These are phyloP conservation scores for Lignosus rhinocerotis DNA, from an alignment of 1,284 basidiomycete species.

Conservation along the genomic window DNA sequence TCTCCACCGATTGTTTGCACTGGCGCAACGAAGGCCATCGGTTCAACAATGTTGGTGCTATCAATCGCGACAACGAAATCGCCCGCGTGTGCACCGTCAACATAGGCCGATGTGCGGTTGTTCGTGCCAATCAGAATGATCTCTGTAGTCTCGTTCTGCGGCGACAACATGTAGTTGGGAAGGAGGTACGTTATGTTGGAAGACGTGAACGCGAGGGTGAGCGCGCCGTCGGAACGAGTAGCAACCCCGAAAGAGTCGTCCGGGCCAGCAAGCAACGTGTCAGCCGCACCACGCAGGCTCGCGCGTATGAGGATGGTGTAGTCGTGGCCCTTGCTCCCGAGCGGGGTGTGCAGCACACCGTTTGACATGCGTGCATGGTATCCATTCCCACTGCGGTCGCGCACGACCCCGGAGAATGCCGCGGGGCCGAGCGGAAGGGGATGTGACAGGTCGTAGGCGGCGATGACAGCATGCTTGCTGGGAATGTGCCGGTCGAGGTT, in stretches of 20 bases:
- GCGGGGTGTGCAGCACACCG: slow-evolving; percentile 29
- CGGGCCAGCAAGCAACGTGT: slow-evolving; percentile 26
- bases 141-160: slow-evolving; percentile 2
- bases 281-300: slow-evolving; percentile 8
- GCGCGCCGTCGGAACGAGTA: slow-evolving; percentile 4
- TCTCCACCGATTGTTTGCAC: slow-evolving; percentile 17
- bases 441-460: slow-evolving; percentile 17
- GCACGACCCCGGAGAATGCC: slow-evolving; percentile 2
- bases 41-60: slow-evolving; percentile 20
- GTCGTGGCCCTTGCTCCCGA: slow-evolving; percentile 37
- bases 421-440: not conserved
- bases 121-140: slow-evolving; percentile 28
- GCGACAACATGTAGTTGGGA: slow-evolving; percentile 24
- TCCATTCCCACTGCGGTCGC: slow-evolving; percentile 28
- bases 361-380: slow-evolving; percentile 21
- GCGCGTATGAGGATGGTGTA: slow-evolving; percentile 34
- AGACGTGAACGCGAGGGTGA: slow-evolving; percentile 29
- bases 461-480: slow-evolving; percentile 19
- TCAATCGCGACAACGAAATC: slow-evolving; percentile 27
- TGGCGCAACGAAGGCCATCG: slow-evolving; percentile 32
- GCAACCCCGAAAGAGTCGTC: slow-evolving; percentile 26
- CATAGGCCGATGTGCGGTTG: slow-evolving; percentile 23
- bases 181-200: slow-evolving; percentile 28
- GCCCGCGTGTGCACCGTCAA: slow-evolving; percentile 26
- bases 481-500: slow-evolving; percentile 28